phyloP scores from a whole-genome alignment of 805 yeast genomes.

The Sugiyamaella qingdaonensis region DNA sequence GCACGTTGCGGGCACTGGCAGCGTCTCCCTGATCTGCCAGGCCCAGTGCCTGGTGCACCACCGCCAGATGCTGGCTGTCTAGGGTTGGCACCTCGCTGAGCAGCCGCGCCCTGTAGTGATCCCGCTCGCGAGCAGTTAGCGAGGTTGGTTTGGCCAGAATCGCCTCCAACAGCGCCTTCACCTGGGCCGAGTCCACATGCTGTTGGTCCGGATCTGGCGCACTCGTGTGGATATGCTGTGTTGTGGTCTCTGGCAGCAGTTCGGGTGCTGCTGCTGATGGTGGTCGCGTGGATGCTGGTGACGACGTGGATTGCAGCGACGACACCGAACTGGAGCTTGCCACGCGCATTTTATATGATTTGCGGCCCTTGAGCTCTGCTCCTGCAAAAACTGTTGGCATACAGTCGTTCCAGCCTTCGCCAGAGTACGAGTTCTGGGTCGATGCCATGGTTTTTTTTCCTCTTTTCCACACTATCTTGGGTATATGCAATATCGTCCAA shows the following conservation, averaged over 20 bases:
- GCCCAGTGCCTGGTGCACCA: constrained; percentile 28
- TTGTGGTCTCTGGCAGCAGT: neutral
- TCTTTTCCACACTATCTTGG: no score
- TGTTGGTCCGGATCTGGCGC: constrained; percentile 6
- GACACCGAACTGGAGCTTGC: neutral
- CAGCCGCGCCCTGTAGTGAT: constrained; percentile 25
- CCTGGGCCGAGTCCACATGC: neutral
- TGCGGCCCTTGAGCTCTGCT: constrained; percentile 3
- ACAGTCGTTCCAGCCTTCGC: constrained; percentile 61
- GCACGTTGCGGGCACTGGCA: constrained; percentile 35
- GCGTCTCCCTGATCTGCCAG: constrained; percentile 28
- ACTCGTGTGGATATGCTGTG: neutral
- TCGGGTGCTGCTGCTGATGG: constrained; percentile 4
- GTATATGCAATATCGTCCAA: no score
- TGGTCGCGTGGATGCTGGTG: constrained; percentile 10
- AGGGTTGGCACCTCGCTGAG: constrained; percentile 17
- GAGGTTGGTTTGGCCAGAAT: constrained; percentile 11
- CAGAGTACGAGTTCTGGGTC: constrained; percentile 17
- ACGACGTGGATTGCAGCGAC: neutral
- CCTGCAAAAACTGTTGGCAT: constrained; percentile 35
- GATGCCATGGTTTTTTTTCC: constrained; percentile 12
- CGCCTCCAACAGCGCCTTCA: constrained; percentile 4
- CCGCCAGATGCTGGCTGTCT: constrained; percentile 20
- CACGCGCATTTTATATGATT: constrained; percentile 1
- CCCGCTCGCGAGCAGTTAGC: constrained; percentile 21